Base-by-base conservation (phyloP, 2,329 filamentous ascomycete genomes). In the Teratosphaeria nubilosa region DNA sequence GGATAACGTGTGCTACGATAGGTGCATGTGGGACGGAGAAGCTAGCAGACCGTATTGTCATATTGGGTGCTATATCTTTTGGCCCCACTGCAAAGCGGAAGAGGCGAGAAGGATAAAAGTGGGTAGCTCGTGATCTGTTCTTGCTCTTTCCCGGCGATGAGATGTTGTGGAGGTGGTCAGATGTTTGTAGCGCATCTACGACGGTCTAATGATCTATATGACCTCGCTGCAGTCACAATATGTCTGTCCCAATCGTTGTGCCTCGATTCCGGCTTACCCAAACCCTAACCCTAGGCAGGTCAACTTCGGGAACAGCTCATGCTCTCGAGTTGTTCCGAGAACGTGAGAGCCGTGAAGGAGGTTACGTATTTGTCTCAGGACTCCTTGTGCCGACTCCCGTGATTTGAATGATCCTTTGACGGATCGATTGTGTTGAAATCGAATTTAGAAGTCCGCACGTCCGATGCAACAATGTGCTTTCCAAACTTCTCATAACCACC, bases 1-100 rank as follows among this genome's bases (percentile, higher is more conserved):
- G 56, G 54, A 57, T 53, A 58, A 59, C 41, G 57, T 25, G 13
- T 22, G 54, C 45, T 41, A 54, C 51, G 37, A 53, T 16, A 48
- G 41, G 20, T 20, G 41, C 41, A 20, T 16, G 20, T 48, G 41
- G 41, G n/a, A 48, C n/a, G 41, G 10, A 7, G 41, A 48, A 48
- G 41, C 41, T 48, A 20, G 41, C 41, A 48, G 41, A 22, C 16
- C n/a, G 41, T 48, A n/a, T 20, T 22, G n/a, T 48, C 41, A 22
- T 22, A 22, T 48, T 48, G 41, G 41, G 41, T n/a, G 41, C 41
- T 22, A 48, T 48, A 20, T 48, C 41, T 48, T 20, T 20, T 20
- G n/a, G 41, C 41, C 41, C 41, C 41, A 48, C 34, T 48, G 41
- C 41, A 22, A 22, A 10, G 41, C 41, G 41, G 16, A 48, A 48